Base-by-base conservation (phyloP, 2,329 filamentous ascomycete genomes). In the Lecanicillium sp. region DNA sequence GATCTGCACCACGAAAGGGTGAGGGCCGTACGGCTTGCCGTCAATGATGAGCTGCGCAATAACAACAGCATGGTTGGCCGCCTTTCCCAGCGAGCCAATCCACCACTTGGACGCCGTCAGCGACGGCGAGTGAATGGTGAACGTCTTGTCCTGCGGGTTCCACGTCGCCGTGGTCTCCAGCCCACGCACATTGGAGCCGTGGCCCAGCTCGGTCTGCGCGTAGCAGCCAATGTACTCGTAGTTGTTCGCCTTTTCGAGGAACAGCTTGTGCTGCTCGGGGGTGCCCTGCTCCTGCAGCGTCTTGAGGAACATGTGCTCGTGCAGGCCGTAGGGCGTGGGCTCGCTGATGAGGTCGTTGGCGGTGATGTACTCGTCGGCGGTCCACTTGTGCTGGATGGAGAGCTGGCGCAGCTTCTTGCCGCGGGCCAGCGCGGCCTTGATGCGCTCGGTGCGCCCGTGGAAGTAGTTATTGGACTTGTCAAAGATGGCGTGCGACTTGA, bases 41-140 rank as follows among this genome's bases (percentile, higher is more conserved):
- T 68, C 64, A 44, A 87, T 72, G 45, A 80, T 73, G 19, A 89
- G 68, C 60, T 88, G 84, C 1, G 85, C 84, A 71, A 89, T 87
- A 4, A 89, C 82, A 3, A 86, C 77, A 2, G 84, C 84, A 53
- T 87, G 72, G 55, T 86, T 89, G 32, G 85, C 84, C 3, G 80
- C 81, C 49, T 81, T 72, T 37, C 84, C 85, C 4, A 89, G 69
- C 10, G 82, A 84, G 2, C 85, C 85, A 49, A 87, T 87, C 85
- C 85, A 89, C 84, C 84, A 90, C 56, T 90, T 90, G 25, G 81
- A 82, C 0, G 84, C 75, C 2, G 84, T 88, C 40, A 88, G 67
- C 44, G 77, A 69, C 9, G 84, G 84, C 1, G 81, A 86, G 59
- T 88, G 78, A 27, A 89, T 69, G 12, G 69, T 80, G 51, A 89